Base-by-base conservation (phyloP, 176 grass and related monocot genomes). In the Typha latifolia region DNA sequence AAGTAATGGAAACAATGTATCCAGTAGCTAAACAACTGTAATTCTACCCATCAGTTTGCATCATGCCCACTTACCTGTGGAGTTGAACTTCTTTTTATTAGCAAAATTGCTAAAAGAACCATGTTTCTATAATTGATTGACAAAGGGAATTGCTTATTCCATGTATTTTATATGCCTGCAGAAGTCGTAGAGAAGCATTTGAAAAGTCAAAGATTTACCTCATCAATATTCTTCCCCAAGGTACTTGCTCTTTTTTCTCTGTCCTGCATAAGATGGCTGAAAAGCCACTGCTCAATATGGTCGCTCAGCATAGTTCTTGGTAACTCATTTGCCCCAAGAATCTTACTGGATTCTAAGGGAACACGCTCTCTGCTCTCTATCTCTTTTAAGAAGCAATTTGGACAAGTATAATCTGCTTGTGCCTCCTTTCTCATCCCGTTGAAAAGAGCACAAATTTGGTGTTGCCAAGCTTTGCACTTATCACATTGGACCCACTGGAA, bases 391-490 rank as follows among this genome's bases (percentile, higher is more conserved):
- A 82, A 90, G 72, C 94, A 97, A 66, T 82, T 86, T 74, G 79
- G 87, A 66, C 94, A 97, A 65, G 76, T 85, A 81, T 92, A 90
- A 75, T 92, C 89, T 5, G 67, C 69, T 72, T 90, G 77, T 14
- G 77, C 75, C 12, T 89, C 80, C 32, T 82, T 83, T 69, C 82
- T 75, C 78, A 84, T 84, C 19, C 79, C 74, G 24, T 91, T 97
- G 67, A 97, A 97, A 78, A 97, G 86, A 79, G 89, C 94, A 48
- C 94, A 97, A 55, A 97, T 86, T 73, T 97, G 83, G 82, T 97
- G 94, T 66, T 97, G 89, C 94, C 94, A 97, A 70, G 85, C 78
- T 66, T 84, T 79, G 72, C 94, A 97, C 61, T 90, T 92, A 70
- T 84, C 82, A 1, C 94, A 97, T 56, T 82, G 85, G 64, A 97